These are phyloP conservation scores for Biscogniauxia mediterranea DNA, from an alignment of 2,329 filamentous ascomycete genomes.

Conservation along the genomic window DNA sequence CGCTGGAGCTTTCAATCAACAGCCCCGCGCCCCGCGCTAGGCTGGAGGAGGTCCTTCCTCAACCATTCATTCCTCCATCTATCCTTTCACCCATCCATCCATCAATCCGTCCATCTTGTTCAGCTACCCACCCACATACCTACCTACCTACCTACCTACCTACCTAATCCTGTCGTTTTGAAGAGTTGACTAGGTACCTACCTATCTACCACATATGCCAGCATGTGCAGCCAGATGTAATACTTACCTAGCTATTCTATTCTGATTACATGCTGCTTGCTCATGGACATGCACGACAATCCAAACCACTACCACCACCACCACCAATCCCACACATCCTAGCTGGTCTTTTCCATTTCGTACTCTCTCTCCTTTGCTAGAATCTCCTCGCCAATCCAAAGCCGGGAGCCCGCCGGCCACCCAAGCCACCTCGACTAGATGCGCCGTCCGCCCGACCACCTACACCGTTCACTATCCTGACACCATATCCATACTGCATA, in stretches of 20 bases:
- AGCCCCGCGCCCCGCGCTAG: not conserved
- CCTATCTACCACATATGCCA: not conserved
- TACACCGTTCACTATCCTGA: slow-evolving; percentile 4
- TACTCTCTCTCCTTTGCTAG: not conserved
- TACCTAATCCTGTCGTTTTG: not conserved
- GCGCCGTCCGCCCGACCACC: slow-evolving; percentile 18
- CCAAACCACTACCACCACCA: not conserved
- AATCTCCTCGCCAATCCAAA: too few relatives aligned
- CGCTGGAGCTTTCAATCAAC: not conserved
- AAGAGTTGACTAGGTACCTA: not conserved
- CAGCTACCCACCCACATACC: not conserved
- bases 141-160: not conserved
- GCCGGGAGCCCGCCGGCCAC: slow-evolving; percentile 7
- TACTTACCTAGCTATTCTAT: not conserved
- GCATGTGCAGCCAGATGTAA: not conserved
- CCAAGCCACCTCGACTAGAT: slow-evolving; percentile 18
- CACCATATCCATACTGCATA: slow-evolving; percentile 3
- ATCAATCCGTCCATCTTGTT: not conserved
- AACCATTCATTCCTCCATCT: too few relatives aligned
- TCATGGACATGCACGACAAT: not conserved
- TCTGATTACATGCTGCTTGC: not conserved
- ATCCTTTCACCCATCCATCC: too few relatives aligned
- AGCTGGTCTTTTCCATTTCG: not conserved
- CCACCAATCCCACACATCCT: not conserved
- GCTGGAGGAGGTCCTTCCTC: too few relatives aligned